Evolutionary conservation across 2,329 filamentous ascomycete genomes (phyloP).

Genomic region (Fusarium camptoceras): DNA sequence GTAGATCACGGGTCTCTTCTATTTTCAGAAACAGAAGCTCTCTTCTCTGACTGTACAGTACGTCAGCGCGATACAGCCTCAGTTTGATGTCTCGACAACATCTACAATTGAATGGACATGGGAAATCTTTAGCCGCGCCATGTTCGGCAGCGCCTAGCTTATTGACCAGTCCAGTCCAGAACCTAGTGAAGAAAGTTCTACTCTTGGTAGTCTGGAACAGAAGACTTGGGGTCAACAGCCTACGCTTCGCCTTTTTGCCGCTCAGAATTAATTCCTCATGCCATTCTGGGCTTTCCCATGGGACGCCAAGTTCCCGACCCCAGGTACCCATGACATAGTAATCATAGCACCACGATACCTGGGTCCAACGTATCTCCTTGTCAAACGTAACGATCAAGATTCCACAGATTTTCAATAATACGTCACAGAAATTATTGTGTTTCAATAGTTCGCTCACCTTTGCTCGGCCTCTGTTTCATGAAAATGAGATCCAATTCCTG

Average conservation of each 20-base stretch:
- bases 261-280: slow-evolving; percentile 19
- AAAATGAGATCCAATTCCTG: slow-evolving; percentile 36
- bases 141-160: slow-evolving; percentile 28
- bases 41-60: slow-evolving; percentile 17
- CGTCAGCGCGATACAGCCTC: slow-evolving; percentile 24
- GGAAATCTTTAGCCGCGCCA: slow-evolving; percentile 33
- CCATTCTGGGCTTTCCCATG: slow-evolving; percentile 28
- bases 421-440: slow-evolving; percentile 21
- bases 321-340: slow-evolving; percentile 5
- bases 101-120: slow-evolving; percentile 22
- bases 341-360: background rate
- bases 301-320: slow-evolving; percentile 9
- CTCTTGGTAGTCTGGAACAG: background rate
- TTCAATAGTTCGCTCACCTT: slow-evolving; percentile 23
- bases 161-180: slow-evolving; percentile 18
- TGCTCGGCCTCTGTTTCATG: slow-evolving; percentile 40
- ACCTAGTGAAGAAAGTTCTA: slow-evolving; percentile 1
- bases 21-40: slow-evolving; percentile 12
- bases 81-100: slow-evolving; percentile 35
- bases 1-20: slow-evolving; percentile 11
- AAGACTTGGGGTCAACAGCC: slow-evolving; percentile 5
- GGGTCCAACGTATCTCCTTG: slow-evolving; percentile 3
- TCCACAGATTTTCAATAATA: slow-evolving; percentile 1
- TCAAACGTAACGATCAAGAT: slow-evolving; percentile 9
- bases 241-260: background rate